Evolutionary conservation across 768 basidiomycete genomes (phyloP).

Genomic region (Gymnopilus dilepis): DNA sequence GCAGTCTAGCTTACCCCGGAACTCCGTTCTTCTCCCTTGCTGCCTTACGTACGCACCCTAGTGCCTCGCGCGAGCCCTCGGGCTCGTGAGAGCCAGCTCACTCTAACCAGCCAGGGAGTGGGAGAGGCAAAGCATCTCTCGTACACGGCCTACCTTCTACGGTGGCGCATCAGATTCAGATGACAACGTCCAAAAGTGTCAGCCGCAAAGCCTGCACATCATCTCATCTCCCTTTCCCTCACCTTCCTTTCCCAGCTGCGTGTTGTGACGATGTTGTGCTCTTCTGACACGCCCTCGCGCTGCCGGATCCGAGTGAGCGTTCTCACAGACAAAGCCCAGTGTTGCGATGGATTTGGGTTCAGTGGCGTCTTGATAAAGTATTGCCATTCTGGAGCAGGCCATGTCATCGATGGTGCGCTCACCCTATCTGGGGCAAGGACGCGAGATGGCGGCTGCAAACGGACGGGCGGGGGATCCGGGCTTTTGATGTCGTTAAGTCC

Average conservation of each 20-base stretch:
- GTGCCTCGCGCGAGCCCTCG: neutral
- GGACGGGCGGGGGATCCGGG: neutral
- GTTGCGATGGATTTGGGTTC: neutral
- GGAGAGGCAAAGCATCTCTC: neutral
- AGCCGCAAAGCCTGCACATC: neutral
- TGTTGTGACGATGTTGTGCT: neutral
- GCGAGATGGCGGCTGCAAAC: neutral
- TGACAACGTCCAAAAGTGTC: conserved; percentile 3
- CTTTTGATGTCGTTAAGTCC: neutral
- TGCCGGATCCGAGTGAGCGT: neutral
- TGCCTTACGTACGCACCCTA: neutral
- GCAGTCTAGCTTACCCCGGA: neutral
- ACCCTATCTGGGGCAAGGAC: neutral
- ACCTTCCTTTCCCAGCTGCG: neutral
- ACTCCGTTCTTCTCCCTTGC: neutral
- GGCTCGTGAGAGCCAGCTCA: neutral
- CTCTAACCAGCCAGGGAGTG: neutral
- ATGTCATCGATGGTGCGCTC: neutral
- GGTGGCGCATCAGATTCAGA: conserved; percentile 8
- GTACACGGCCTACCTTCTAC: neutral
- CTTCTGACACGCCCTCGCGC: neutral
- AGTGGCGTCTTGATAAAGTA: neutral
- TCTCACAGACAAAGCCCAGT: neutral
- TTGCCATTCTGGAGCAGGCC: neutral
- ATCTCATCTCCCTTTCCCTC: neutral